These are phyloP conservation scores for Penicillium frequentans DNA, from an alignment of 2,329 filamentous ascomycete species.

Conservation along the genomic window DNA sequence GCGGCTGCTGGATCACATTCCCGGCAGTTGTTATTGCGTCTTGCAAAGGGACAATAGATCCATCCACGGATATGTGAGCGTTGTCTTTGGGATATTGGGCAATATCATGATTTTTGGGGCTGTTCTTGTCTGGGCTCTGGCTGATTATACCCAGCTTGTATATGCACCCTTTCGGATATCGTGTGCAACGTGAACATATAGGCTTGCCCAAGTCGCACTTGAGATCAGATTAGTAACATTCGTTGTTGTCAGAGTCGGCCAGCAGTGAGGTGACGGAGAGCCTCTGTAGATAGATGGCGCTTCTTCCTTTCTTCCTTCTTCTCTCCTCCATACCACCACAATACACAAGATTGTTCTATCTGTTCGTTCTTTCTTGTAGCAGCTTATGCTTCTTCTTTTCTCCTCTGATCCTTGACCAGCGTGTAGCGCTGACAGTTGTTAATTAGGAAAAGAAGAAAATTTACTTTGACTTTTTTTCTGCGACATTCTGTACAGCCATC, in stretches of 20 bases:
- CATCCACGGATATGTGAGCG: neutral
- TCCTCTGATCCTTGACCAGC: no score
- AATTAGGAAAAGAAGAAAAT: neutral
- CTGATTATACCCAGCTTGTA: slow-evolving; percentile 26
- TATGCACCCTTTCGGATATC: slow-evolving; percentile 24
- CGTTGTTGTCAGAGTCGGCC: no score
- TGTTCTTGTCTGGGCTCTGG: neutral
- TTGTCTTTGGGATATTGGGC: neutral
- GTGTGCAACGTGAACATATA: slow-evolving; percentile 25
- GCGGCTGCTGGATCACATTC: slow-evolving; percentile 10
- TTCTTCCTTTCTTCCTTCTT: no score
- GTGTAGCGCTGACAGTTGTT: no score
- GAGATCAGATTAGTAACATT: neutral
- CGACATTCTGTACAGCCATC: slow-evolving; percentile 33
- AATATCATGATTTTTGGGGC: neutral
- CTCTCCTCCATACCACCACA: no score
- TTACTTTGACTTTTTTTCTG: slow-evolving; percentile 31
- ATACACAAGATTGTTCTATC: no score
- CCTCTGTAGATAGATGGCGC: no score
- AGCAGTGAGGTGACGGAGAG: no score
- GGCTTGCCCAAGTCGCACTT: slow-evolving; percentile 29
- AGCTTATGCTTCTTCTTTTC: no score
- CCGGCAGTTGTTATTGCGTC: no score
- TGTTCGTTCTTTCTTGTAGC: no score
- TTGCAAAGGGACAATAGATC: neutral